Base-by-base conservation (phyloP, 306 rosid species). In the Cicer chorassanicum region DNA sequence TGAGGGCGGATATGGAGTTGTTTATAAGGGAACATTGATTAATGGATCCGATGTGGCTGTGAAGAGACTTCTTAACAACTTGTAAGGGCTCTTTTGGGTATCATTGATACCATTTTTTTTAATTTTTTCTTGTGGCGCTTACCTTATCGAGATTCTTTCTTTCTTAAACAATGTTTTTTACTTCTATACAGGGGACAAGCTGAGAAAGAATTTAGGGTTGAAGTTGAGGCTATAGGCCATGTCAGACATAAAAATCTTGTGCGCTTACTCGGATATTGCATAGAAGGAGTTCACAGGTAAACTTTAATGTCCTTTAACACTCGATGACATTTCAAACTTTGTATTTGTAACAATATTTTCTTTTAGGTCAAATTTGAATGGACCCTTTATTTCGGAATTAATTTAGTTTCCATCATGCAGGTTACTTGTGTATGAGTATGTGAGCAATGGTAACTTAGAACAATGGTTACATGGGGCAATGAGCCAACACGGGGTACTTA, bases 181-280 rank as follows among this genome's bases (percentile, higher is more conserved):
- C 8, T 67, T 67, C 11, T 12, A 48, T 57, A 46, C 66, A 93
- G 98, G 94, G 97, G 97, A 65, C 97, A 94, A 72, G 98, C 98
- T 5, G 98, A 94, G 88, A 91, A 84, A 74, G 98, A 94, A 80
- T 94, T 94, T 80, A 91, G 93, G 80, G 97, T 88, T 77, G 97
- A 94, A 87, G 98, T 94, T 75, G 98, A 94, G 79, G 98, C 97
- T 63, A 94, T 94, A 61, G 98, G 98, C 45, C 97, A 91, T 81
- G 97, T 94, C 67, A 83, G 96, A 54, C 98, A 94, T 74, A 94
- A 94, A 80, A 90, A 94, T 85, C 97, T 94, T 34, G 98, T 94
- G 65, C 97, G 97, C 8, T 79, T 94, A 46, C 88, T 94, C 12
- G 98, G 98, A 70, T 94, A 82, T 84, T 94, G 98, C 80, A 56